phyloP scores from a whole-genome alignment of 176 grass and related monocot species.

The Eragrostis nindensis region DNA sequence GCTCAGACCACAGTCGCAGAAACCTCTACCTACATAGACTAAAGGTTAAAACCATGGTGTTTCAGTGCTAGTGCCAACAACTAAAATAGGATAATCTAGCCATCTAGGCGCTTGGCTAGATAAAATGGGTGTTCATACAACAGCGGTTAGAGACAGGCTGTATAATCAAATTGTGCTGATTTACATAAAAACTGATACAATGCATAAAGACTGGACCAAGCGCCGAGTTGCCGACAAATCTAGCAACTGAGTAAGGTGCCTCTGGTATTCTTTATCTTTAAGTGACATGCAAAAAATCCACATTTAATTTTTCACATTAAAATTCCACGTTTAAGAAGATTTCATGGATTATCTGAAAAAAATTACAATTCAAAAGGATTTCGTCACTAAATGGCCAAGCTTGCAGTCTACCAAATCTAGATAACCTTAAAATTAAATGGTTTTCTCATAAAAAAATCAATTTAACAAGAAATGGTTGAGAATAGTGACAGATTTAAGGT shows the following conservation, averaged over 20 bases:
- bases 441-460: background rate
- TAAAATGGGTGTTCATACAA: slow-evolving; percentile 10
- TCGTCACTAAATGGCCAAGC: no score
- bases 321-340: background rate
- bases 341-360: no score
- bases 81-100: slow-evolving; percentile 13
- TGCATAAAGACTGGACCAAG: slow-evolving; percentile 10
- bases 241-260: background rate
- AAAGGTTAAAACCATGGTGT: slow-evolving; percentile 6
- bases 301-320: slow-evolving; percentile 9
- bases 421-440: no score
- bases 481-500: background rate
- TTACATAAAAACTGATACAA: background rate
- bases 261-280: slow-evolving; percentile 15
- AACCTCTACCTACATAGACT: background rate
- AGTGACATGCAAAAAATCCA: background rate
- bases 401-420: no score
- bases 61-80: slow-evolving; percentile 3
- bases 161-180: slow-evolving; percentile 20
- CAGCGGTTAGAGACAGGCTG: slow-evolving; percentile 6
- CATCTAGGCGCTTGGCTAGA: slow-evolving; percentile 12
- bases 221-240: background rate
- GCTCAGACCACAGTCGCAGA: background rate
- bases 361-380: no score
- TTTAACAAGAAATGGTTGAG: background rate